Conservation (phyloP, 148 eudicot genomes). For the Vaccinium darrowii region DNA sequence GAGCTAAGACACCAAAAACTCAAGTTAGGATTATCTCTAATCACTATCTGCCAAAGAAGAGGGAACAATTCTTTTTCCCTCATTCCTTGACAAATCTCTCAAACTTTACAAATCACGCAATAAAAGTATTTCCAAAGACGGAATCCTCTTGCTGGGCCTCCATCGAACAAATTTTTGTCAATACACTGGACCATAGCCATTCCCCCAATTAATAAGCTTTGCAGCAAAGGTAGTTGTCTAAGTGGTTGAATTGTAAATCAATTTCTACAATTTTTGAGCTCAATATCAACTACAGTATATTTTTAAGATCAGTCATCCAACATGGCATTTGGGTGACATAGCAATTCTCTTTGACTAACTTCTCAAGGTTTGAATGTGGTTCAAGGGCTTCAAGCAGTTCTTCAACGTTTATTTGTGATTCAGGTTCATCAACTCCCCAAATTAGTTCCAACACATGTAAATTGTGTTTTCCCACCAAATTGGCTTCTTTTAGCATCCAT, state of each 20-base stretch:
- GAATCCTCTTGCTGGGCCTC: neutral
- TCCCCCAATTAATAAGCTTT: neutral
- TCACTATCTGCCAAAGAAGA: neutral
- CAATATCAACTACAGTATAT: neutral
- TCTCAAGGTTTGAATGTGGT: neutral
- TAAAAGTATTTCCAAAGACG: neutral
- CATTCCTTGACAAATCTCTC: neutral
- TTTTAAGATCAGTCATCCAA: neutral
- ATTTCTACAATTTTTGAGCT: neutral
- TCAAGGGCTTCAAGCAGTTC: constrained; percentile 1
- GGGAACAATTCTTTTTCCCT: neutral
- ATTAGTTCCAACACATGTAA: neutral
- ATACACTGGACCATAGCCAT: neutral
- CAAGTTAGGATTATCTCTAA: neutral
- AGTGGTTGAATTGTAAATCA: neutral
- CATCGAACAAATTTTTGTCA: neutral
- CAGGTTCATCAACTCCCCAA: neutral
- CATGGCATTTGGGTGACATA: neutral
- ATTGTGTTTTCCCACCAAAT: neutral
- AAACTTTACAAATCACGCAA: neutral
- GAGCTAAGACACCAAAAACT: neutral
- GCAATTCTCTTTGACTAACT: neutral
- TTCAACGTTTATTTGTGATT: neutral
- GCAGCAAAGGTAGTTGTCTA: neutral
- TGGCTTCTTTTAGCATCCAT: neutral